Percentiles rank a stretch among this genome's conserved stretches.
phyloP scores from a whole-genome alignment of 176 grass and related monocot genomes.

The Raddia guianensis region DNA sequence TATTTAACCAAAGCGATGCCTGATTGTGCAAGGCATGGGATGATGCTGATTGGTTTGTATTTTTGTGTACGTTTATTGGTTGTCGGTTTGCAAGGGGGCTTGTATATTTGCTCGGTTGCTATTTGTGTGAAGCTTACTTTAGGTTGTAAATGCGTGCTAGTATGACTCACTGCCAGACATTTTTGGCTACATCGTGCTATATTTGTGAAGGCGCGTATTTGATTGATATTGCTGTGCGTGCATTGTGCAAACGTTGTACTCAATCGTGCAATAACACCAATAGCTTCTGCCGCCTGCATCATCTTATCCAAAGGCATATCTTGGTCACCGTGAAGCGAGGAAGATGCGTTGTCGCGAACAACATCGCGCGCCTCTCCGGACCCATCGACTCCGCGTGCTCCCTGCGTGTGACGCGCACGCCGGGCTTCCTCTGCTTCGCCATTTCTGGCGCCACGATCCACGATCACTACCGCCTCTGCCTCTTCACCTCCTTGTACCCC shows the following conservation, averaged over 20 bases:
- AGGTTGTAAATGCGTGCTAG: constrained; percentile 30
- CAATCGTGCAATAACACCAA: background rate
- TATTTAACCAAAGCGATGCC: constrained; percentile 23
- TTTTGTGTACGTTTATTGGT: constrained; percentile 5
- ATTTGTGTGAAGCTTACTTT: background rate
- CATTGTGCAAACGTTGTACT: background rate
- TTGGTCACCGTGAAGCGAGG: too few species aligned
- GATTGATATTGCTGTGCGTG: background rate
- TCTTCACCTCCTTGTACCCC: background rate
- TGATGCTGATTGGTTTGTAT: constrained; percentile 29
- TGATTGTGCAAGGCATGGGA: constrained; percentile 11
- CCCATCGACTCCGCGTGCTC: background rate
- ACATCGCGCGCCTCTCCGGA: background rate
- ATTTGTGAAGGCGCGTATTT: background rate
- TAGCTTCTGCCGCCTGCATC: too few species aligned
- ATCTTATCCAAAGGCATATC: too few species aligned
- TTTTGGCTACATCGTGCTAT: background rate
- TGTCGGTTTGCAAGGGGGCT: background rate
- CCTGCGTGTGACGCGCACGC: background rate
- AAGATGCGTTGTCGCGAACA: background rate
- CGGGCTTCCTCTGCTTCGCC: background rate
- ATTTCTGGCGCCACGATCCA: background rate
- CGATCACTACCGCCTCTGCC: background rate
- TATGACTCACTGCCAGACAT: background rate
- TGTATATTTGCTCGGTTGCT: constrained; percentile 28